These are phyloP conservation scores for Volvox reticuliferus DNA, from an alignment of 139 green algal genomes.

Conservation along the genomic window DNA sequence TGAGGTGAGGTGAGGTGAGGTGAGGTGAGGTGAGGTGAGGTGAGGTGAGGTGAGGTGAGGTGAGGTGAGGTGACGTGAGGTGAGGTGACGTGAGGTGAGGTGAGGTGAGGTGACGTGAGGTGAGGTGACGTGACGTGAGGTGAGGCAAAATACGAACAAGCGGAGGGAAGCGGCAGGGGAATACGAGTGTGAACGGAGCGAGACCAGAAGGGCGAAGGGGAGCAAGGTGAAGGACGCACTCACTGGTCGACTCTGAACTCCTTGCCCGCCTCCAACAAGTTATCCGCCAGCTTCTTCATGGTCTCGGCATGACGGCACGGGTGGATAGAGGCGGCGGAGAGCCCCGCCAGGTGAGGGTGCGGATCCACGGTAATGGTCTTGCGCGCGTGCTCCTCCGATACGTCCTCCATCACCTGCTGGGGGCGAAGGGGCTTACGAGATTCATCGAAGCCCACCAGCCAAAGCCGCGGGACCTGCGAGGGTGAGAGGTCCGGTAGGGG, in stretches of 20 bases:
- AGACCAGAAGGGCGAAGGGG: no score
- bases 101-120: background rate
- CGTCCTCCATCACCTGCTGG: constrained; percentile 87
- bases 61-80: background rate
- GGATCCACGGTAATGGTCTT: constrained; percentile 93
- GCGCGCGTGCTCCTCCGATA: constrained; percentile 85
- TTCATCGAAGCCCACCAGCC: constrained; percentile 91
- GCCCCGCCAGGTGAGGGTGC: constrained; percentile 79
- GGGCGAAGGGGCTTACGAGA: constrained; percentile 69
- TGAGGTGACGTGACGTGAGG: background rate
- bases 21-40: background rate
- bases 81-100: background rate
- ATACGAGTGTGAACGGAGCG: no score
- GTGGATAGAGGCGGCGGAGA: constrained; percentile 87
- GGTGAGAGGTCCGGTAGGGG: background rate
- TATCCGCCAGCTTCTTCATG: constrained; percentile 87
- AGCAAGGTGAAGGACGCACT: constrained; percentile 42
- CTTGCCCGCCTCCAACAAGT: constrained; percentile 67
- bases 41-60: background rate
- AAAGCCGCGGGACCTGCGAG: constrained; percentile 84
- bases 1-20: background rate
- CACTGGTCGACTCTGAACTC: constrained; percentile 83
- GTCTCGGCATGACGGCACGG: constrained; percentile 85
- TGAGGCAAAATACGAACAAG: no score
- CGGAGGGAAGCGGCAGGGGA: no score